Percentiles rank a stretch among this genome's conserved stretches.
Conservation (phyloP, 2,329 filamentous ascomycete species). For the Arthrinium phaeospermum region DNA sequence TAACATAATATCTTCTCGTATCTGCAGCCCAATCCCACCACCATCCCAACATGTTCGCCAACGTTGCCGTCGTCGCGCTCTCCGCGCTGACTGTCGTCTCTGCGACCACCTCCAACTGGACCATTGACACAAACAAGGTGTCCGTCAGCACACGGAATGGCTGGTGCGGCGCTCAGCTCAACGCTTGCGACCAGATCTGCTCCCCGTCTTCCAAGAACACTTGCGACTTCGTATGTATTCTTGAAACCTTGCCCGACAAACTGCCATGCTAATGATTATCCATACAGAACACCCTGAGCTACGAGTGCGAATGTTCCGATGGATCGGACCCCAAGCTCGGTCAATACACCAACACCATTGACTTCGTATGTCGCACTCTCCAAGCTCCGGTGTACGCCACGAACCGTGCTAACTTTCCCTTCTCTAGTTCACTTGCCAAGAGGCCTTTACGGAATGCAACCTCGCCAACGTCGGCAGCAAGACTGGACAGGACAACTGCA, state of each 20-base stretch:
- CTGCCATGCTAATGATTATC: neutral
- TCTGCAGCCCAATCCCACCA: neutral
- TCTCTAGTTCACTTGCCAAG: slow-evolving; percentile 55
- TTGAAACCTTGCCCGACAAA: neutral
- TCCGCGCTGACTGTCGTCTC: slow-evolving; percentile 49
- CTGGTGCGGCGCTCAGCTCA: slow-evolving; percentile 59
- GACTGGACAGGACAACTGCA: slow-evolving; percentile 54
- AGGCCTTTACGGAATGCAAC: slow-evolving; percentile 56
- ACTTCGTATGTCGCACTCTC: slow-evolving; percentile 35
- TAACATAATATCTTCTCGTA: neutral
- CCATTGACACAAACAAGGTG: slow-evolving; percentile 45
- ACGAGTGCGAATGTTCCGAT: slow-evolving; percentile 57
- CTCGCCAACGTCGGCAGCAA: slow-evolving; percentile 46
- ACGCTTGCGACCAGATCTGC: slow-evolving; percentile 58
- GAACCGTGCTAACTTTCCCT: slow-evolving; percentile 22
- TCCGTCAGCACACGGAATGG: slow-evolving; percentile 41
- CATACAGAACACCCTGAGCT: slow-evolving; percentile 49
- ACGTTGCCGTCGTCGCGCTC: slow-evolving; percentile 48
- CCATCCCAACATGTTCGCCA: slow-evolving; percentile 34
- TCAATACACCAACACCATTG: slow-evolving; percentile 58
- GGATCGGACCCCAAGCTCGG: slow-evolving; percentile 56
- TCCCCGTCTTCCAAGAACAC: slow-evolving; percentile 45
- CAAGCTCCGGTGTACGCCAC: neutral
- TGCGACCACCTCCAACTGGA: slow-evolving; percentile 52
- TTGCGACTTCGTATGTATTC: slow-evolving; percentile 52